Evolutionary conservation across 805 yeast genomes (phyloP), one percentile per base, ranked within the genome.

Genomic region (Saccharomycopsis vini): DNA sequence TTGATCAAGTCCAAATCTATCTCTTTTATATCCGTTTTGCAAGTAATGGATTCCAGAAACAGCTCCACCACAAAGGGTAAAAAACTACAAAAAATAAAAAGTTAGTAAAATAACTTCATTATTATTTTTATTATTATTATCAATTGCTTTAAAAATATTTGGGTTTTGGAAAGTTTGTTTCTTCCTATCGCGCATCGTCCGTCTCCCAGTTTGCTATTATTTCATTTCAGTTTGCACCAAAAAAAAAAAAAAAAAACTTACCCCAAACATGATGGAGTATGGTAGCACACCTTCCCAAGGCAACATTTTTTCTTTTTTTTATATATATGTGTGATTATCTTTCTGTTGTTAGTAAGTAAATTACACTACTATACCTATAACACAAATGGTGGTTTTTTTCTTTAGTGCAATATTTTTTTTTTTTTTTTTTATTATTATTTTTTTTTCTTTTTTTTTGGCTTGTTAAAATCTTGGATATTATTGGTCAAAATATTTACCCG

Each of bases 231-330:
- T n/a, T n/a, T n/a, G n/a, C n/a, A n/a, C n/a, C n/a, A n/a, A n/a
- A n/a, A n/a, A n/a, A n/a, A n/a, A n/a, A n/a, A n/a, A 26, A 5
- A 12, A 30, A 15, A 20, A 20, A 19, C 28, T 24, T 12, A 22
- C 22, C 12, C 16, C 29, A 24, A 35, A 35, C 22, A 26, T 35
- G 49, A 78, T 63, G 50, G 72, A 78, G 57, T 73, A 77, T 47
- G 83, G 83, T 55, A 77, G 52, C 35, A 78, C 59, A 44, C 80
- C 83, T 70, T 78, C 84, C 66, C 77, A 78, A 50, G 85, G 84
- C 69, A 78, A 75, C 79, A 74, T 74, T 10, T 36, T 47, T 36
- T 10, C 16, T 26, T 26, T 9, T 26, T 26, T 9, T 26, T 26
- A 26, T 26, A 9, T 9, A 9, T n/a, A n/a, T n/a, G n/a, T n/a